Conservation (phyloP, 208 protist genomes). For the Acanthamoeba healyi region DNA sequence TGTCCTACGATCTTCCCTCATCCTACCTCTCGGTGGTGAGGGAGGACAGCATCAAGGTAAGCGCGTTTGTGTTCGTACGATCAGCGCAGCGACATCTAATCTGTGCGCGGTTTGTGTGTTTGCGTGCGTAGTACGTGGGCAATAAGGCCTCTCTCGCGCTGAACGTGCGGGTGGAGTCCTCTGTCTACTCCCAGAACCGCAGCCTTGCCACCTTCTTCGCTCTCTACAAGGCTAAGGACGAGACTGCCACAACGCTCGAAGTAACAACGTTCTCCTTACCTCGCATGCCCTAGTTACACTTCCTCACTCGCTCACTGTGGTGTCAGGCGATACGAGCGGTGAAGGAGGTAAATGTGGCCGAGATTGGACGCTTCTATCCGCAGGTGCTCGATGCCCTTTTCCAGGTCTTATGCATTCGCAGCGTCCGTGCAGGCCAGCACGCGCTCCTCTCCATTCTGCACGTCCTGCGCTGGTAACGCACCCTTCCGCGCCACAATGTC, state of each 20-base stretch:
- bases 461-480: background rate
- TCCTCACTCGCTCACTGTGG: background rate
- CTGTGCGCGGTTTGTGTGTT: background rate
- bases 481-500: too few species aligned
- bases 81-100: background rate
- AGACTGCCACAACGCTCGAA: background rate
- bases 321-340: background rate
- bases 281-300: background rate
- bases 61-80: background rate
- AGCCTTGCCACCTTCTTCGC: constrained; percentile 72
- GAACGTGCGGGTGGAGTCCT: constrained; percentile 28
- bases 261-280: background rate
- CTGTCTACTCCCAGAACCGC: constrained; percentile 75
- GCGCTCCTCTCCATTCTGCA: constrained; percentile 59
- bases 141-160: constrained; percentile 75
- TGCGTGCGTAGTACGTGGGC: background rate
- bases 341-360: background rate
- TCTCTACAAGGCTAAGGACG: background rate
- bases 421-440: background rate
- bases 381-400: constrained; percentile 48
- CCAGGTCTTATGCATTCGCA: constrained; percentile 31
- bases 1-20: constrained; percentile 24
- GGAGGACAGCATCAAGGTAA: constrained; percentile 29
- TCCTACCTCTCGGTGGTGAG: constrained; percentile 14
- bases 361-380: constrained; percentile 58